phyloP scores from a whole-genome alignment of 1,284 basidiomycete genomes.

The Ustilago trichophora region DNA sequence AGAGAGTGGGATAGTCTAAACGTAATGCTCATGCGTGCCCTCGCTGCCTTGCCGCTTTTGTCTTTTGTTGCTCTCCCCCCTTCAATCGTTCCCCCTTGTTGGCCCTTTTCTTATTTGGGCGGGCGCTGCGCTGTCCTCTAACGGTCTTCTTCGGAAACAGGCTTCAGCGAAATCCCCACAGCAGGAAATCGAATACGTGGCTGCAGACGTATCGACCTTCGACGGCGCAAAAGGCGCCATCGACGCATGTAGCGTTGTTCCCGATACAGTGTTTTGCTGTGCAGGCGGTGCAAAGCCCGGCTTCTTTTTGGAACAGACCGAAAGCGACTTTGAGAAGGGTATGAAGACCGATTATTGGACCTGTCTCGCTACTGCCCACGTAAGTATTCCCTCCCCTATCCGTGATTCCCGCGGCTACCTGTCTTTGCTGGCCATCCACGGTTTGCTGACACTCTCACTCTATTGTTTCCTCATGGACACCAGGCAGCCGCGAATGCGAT shows the following conservation, averaged over 20 bases:
- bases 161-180: constrained; percentile 16
- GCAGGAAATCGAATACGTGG: constrained; percentile 43
- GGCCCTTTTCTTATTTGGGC: too few relatives aligned
- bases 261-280: constrained; percentile 78
- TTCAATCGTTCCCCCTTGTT: too few relatives aligned
- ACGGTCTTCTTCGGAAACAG: too few relatives aligned
- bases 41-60: not conserved
- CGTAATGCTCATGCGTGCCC: not conserved
- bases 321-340: constrained; percentile 71
- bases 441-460: too few relatives aligned
- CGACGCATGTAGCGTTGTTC: constrained; percentile 68
- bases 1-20: too few relatives aligned
- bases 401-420: too few relatives aligned
- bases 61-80: not conserved
- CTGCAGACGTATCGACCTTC: constrained; percentile 61
- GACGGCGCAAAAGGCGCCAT: constrained; percentile 49
- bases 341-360: constrained; percentile 70
- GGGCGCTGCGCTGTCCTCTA: too few relatives aligned
- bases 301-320: constrained; percentile 77
- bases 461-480: too few relatives aligned
- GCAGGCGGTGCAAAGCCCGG: constrained; percentile 76
- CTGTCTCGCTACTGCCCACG: constrained; percentile 79
- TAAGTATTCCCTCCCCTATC: too few relatives aligned
- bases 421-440: too few relatives aligned
- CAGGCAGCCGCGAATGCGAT: constrained; percentile 80